Conservation (phyloP, 2,329 filamentous ascomycete genomes). For the Fusarium penzigii region DNA sequence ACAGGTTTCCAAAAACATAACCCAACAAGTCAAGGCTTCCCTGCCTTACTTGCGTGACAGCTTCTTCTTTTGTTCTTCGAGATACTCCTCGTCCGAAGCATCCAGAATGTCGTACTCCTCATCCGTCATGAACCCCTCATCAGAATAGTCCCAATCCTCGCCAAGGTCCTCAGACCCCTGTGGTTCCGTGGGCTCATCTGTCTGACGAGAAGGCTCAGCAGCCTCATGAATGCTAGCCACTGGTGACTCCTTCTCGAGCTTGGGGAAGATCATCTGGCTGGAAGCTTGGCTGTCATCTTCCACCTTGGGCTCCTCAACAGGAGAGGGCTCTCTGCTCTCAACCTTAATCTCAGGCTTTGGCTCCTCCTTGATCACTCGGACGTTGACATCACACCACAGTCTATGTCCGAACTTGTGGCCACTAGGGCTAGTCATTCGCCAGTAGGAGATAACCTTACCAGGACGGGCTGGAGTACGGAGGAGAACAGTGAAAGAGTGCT, state of each 20-base stretch:
- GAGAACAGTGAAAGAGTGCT: conserved; percentile 77
- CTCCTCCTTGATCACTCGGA: conserved; percentile 49
- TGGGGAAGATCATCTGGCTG: conserved; percentile 90
- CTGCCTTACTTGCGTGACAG: conserved; percentile 37
- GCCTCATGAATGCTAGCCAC: conserved; percentile 74
- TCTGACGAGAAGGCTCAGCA: conserved; percentile 54
- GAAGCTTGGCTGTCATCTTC: conserved; percentile 33
- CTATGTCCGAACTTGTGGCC: conserved; percentile 88
- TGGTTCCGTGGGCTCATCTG: conserved; percentile 49
- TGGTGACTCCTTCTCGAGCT: conserved; percentile 91
- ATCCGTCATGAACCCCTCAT: conserved; percentile 86
- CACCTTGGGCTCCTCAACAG: conserved; percentile 31
- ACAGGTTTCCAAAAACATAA: conserved; percentile 24
- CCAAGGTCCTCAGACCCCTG: conserved; percentile 51
- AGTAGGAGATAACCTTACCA: conserved; percentile 90
- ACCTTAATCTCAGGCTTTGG: conserved; percentile 17
- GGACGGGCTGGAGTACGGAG: conserved; percentile 77
- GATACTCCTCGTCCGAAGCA: conserved; percentile 85
- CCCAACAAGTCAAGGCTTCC: conserved; percentile 15
- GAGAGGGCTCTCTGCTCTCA: conserved; percentile 18
- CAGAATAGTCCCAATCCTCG: conserved; percentile 64
- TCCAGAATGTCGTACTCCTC: conserved; percentile 98
- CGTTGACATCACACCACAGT: conserved; percentile 90
- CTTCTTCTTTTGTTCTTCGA: conserved; percentile 55
- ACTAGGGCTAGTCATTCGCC: conserved; percentile 83